Conservation (phyloP, 1,139 yeast species). For the Suhomyces anneliseae region DNA sequence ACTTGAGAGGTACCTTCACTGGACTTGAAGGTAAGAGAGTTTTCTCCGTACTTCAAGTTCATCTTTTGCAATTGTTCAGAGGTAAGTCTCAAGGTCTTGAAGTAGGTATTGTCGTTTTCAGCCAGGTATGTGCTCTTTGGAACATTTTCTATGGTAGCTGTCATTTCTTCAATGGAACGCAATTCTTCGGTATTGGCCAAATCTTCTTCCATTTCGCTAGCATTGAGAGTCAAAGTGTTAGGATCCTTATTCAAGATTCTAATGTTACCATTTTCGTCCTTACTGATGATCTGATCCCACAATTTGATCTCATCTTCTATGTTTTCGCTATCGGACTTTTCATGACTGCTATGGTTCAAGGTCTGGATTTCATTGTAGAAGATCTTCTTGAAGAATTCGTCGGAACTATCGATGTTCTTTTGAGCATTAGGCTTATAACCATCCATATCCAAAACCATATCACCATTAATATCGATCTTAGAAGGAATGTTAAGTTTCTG, state of each 20-base stretch:
- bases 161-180: slow-evolving; percentile 17
- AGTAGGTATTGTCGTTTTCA: slow-evolving; percentile 44
- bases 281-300: slow-evolving; percentile 40
- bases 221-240: slow-evolving; percentile 4
- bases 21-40: slow-evolving; percentile 74
- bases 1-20: slow-evolving; percentile 81
- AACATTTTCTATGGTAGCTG: not conserved
- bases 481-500: slow-evolving; percentile 82
- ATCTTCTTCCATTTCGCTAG: slow-evolving; percentile 10
- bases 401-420: slow-evolving; percentile 67
- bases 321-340: slow-evolving; percentile 11
- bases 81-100: slow-evolving; percentile 86
- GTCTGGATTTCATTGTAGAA: slow-evolving; percentile 55
- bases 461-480: slow-evolving; percentile 86
- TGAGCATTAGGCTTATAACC: slow-evolving; percentile 88
- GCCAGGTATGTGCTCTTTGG: slow-evolving; percentile 2
- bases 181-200: slow-evolving; percentile 11
- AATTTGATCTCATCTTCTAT: slow-evolving; percentile 27
- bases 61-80: slow-evolving; percentile 82
- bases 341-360: slow-evolving; percentile 20
- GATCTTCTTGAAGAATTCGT: slow-evolving; percentile 68
- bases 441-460: slow-evolving; percentile 87
- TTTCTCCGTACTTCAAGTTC: slow-evolving; percentile 75
- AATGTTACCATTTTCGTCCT: slow-evolving; percentile 72
- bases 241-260: slow-evolving; percentile 42